Conservation (phyloP, 495 filamentous ascomycete genomes). For the Cladorrhinum samala region DNA sequence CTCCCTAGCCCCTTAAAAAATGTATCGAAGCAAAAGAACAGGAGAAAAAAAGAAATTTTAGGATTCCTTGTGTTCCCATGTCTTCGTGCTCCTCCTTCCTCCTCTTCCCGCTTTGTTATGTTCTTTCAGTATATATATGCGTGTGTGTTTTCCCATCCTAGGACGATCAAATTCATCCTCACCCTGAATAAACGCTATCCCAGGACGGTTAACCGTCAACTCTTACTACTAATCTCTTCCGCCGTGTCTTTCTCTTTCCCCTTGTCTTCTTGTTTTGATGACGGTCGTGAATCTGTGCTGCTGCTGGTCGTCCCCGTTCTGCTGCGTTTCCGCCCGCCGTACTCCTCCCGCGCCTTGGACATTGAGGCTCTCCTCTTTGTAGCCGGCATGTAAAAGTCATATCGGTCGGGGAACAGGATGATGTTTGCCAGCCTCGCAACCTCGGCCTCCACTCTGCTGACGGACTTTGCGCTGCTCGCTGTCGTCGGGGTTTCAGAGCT, state of each 20-base stretch:
- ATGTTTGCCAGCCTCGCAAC: conserved; percentile 45
- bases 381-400: conserved; percentile 42
- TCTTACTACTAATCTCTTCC: not conserved
- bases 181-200: not conserved
- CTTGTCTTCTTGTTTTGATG: not conserved
- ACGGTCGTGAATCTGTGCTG: not conserved
- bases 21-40: not conserved
- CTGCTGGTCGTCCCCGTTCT: not conserved
- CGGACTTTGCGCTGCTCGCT: conserved; percentile 12
- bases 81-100: not conserved
- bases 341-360: conserved; percentile 18
- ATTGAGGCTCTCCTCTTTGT: not conserved
- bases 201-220: not conserved
- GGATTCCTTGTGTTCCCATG: not conserved
- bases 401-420: conserved; percentile 45
- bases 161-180: not conserved
- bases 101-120: not conserved
- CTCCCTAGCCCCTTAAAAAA: not conserved
- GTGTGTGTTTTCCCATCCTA: not conserved
- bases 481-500: not conserved
- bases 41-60: not conserved
- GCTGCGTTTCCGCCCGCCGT: conserved; percentile 14
- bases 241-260: conserved; percentile 6
- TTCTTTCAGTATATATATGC: not conserved
- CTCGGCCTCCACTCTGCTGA: conserved; percentile 38